phyloP scores from a whole-genome alignment of 805 yeast genomes.

The Saturnispora diversa region DNA sequence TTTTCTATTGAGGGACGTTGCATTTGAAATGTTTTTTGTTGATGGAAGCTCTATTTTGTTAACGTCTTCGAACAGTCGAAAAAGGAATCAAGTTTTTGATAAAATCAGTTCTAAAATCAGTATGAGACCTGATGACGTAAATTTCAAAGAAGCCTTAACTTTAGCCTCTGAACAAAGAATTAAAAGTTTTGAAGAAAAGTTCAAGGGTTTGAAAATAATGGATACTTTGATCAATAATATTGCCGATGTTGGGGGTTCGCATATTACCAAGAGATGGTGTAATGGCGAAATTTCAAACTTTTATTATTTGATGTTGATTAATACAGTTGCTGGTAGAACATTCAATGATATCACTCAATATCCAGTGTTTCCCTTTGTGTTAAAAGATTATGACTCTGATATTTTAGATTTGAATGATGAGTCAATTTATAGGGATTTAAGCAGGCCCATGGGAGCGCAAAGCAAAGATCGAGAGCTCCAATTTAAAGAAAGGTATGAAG shows the following conservation, averaged over 20 bases:
- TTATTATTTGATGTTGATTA: slow-evolving; percentile 68
- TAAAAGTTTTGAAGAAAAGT: slow-evolving; percentile 10
- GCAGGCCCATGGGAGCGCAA: slow-evolving; percentile 93
- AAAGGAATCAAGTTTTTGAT: slow-evolving; percentile 49
- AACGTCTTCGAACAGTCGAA: slow-evolving; percentile 47
- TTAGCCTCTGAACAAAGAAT: slow-evolving; percentile 34
- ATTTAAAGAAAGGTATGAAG: slow-evolving; percentile 66
- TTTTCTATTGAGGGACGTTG: slow-evolving; percentile 71
- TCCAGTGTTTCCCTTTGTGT: slow-evolving; percentile 88
- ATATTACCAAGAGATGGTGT: slow-evolving; percentile 65
- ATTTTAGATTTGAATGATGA: slow-evolving; percentile 59
- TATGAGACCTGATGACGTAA: slow-evolving; percentile 44
- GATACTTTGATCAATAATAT: slow-evolving; percentile 14
- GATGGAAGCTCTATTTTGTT: slow-evolving; percentile 66
- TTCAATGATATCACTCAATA: slow-evolving; percentile 85
- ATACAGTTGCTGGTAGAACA: slow-evolving; percentile 82
- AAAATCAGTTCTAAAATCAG: slow-evolving; percentile 42
- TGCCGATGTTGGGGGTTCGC: slow-evolving; percentile 22
- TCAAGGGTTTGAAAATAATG: slow-evolving; percentile 6
- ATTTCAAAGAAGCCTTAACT: slow-evolving; percentile 46
- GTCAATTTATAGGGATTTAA: slow-evolving; percentile 58
- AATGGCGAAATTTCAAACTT: slow-evolving; percentile 76
- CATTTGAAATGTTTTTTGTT: slow-evolving; percentile 66
- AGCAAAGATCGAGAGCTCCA: slow-evolving; percentile 46
- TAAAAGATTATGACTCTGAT: slow-evolving; percentile 72